These are phyloP conservation scores for Cladorrhinum sp. DNA, from an alignment of 2,329 filamentous ascomycete species.

Conservation along the genomic window DNA sequence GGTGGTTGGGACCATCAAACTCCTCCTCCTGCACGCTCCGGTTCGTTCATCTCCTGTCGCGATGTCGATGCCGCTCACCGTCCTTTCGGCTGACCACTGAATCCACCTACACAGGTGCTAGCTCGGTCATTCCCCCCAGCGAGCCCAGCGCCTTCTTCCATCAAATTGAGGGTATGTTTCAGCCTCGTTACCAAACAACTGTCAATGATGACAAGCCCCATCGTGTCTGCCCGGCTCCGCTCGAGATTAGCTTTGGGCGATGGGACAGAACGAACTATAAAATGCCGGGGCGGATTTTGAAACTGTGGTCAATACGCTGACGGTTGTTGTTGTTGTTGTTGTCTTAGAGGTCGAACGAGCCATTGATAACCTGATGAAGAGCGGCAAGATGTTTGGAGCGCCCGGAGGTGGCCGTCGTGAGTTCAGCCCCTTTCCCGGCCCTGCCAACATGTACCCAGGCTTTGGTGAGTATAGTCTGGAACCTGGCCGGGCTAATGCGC, in stretches of 20 bases:
- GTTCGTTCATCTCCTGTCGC: conserved; percentile 19
- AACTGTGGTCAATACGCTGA: conserved; percentile 16
- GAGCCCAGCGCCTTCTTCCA: conserved; percentile 35
- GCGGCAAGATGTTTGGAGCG: conserved; percentile 82
- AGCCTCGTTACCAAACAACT: background rate
- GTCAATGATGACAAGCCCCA: background rate
- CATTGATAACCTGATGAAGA: conserved; percentile 93
- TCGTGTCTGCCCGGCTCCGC: background rate
- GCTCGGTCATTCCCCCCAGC: conserved; percentile 35
- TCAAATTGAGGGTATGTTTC: conserved; percentile 38
- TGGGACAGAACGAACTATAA: background rate
- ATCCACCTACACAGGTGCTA: conserved; percentile 29
- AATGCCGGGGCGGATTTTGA: background rate
- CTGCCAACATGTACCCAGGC: conserved; percentile 54
- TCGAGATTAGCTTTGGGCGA: background rate
- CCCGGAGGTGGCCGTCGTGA: conserved; percentile 68
- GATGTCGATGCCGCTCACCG: background rate
- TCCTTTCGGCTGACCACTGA: conserved; percentile 15
- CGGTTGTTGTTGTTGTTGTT: conserved; percentile 28
- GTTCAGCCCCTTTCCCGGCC: conserved; percentile 64
- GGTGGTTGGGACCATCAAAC: conserved; percentile 30
- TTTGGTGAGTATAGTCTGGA: conserved; percentile 51
- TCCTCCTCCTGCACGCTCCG: conserved; percentile 30
- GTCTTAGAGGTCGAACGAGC: conserved; percentile 89
- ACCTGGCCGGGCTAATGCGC: conserved; percentile 26